Evolutionary conservation across 1,139 yeast species (phyloP), one percentile per base, ranked within the genome.

Genomic region (Lodderomyces orthopsilosis): DNA sequence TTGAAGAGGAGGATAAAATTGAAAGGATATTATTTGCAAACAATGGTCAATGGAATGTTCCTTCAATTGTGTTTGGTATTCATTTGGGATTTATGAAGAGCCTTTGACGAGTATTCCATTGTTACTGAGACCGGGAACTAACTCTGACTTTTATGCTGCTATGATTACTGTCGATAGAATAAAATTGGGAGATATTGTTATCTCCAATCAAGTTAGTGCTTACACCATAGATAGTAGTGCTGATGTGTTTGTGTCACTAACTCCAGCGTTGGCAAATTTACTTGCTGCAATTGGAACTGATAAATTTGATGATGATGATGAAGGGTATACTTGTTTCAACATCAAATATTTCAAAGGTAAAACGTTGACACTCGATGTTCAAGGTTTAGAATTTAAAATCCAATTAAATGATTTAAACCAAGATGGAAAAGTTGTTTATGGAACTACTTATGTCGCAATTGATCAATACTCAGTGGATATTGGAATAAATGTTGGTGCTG

Each of bases 141-240:
- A 19, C 13, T 3, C 15, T 2, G 37, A n/a, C n/a, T 47, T 46
- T 32, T 50, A 50, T 40, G 50, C 47, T 4, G 44, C 55, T 3
- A 51, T 53, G 4, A 50, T 58, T 19, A 53, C 62, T 2, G 58
- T 57, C 9, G 55, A 58, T 41, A 35, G 47, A 4, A 41, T 56
- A 6, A 43, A 45, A 14, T 37, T 58, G 6, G 49, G 42, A 15
- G 50, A 44, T 18, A 22, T 41, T 2, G 47, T 59, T 18, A 17
- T 37, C 23, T 54, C 61, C 0, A 41, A 44, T 37, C 55, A 59
- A 40, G 50, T 44, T 10, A 43, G 53, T 18, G 47, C 53, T 14
- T 58, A 54, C 44, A 50, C 50, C 30, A 48, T 61, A 18, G 64
- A 61, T 41, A 45, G 57, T 12, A 62, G 62, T 12, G 50, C 58